A percentile compares a stretch with the other conserved stretches of the same genome.
phyloP scores from a whole-genome alignment of 495 filamentous ascomycete species.

The Penicillium longicatenatum region DNA sequence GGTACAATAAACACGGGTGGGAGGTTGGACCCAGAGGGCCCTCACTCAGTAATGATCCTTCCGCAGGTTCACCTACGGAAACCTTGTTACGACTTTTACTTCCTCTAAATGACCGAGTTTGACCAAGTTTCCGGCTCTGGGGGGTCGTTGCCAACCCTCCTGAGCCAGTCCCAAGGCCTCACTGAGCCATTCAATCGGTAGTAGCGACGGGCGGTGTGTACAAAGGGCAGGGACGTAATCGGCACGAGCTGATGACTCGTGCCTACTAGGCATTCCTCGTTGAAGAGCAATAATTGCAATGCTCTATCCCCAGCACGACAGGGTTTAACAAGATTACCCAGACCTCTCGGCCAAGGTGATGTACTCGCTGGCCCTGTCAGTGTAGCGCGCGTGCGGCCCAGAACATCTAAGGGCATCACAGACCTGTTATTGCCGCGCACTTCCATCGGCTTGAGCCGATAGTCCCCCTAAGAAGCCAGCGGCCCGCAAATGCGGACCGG shows the following conservation, averaged over 20 bases:
- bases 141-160: conserved; percentile 64
- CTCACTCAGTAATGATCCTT: conserved; percentile 63
- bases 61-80: conserved; percentile 73
- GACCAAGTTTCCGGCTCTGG: conserved; percentile 68
- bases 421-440: conserved; percentile 72
- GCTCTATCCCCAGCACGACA: conserved; percentile 76
- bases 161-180: conserved; percentile 69
- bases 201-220: conserved; percentile 72
- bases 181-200: conserved; percentile 77
- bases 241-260: conserved; percentile 66
- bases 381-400: conserved; percentile 74
- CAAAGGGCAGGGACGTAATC: conserved; percentile 62
- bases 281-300: conserved; percentile 83
- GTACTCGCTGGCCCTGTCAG: conserved; percentile 55
- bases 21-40: conserved; percentile 29
- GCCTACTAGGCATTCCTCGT: conserved; percentile 60
- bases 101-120: conserved; percentile 77
- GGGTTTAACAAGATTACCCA: conserved; percentile 78
- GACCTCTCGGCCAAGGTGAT: conserved; percentile 68
- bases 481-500: conserved; percentile 62
- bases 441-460: conserved; percentile 70
- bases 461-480: conserved; percentile 72
- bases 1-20: conserved; percentile 34
- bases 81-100: conserved; percentile 77
- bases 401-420: conserved; percentile 74